A percentile compares a stretch with the other conserved stretches of the same genome.
Evolutionary conservation across 164 flowering plant species (phyloP).

Genomic region (Annona cherimola): DNA sequence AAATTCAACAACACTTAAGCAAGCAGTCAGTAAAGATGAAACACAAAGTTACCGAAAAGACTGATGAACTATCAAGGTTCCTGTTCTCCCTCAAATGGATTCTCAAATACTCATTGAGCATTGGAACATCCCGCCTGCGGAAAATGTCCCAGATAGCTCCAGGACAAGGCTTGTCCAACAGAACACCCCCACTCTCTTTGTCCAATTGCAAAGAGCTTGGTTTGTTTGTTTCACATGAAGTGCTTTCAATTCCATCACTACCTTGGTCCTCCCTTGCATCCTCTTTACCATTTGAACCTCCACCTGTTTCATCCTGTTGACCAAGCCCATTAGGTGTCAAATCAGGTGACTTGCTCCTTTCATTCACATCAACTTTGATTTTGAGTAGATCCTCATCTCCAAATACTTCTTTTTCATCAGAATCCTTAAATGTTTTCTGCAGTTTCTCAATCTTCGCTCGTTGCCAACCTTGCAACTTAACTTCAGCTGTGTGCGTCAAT

Average conservation of each 20-base stretch:
- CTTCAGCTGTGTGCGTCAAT: slow-evolving; percentile 68
- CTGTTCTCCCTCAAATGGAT: slow-evolving; percentile 45
- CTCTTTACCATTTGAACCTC: slow-evolving; percentile 18
- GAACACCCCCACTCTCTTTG: slow-evolving; percentile 14
- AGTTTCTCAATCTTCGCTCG: slow-evolving; percentile 27
- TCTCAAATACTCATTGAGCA: slow-evolving; percentile 57
- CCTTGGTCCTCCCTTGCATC: slow-evolving; percentile 36
- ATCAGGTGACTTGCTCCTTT: slow-evolving; percentile 30
- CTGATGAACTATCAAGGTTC: slow-evolving; percentile 15
- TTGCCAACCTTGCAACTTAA: slow-evolving; percentile 41
- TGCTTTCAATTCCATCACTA: slow-evolving; percentile 11
- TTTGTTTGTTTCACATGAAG: slow-evolving; percentile 26
- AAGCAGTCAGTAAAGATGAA: neutral
- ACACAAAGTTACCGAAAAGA: slow-evolving; percentile 37
- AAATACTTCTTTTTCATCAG: slow-evolving; percentile 23
- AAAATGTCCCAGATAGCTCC: slow-evolving; percentile 88
- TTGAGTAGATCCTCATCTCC: slow-evolving; percentile 16
- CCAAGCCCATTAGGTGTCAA: slow-evolving; percentile 22
- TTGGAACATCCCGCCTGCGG: slow-evolving; percentile 75
- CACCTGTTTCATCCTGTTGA: slow-evolving; percentile 21
- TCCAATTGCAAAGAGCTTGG: slow-evolving; percentile 19
- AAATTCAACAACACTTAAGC: neutral
- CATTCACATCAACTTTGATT: slow-evolving; percentile 15
- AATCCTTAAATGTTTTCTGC: slow-evolving; percentile 25
- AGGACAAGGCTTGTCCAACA: slow-evolving; percentile 23